Evolutionary conservation across 2,329 filamentous ascomycete species (phyloP), one percentile per base, ranked within the genome.

Genomic region (Phymatotrichopsis omnivora): DNA sequence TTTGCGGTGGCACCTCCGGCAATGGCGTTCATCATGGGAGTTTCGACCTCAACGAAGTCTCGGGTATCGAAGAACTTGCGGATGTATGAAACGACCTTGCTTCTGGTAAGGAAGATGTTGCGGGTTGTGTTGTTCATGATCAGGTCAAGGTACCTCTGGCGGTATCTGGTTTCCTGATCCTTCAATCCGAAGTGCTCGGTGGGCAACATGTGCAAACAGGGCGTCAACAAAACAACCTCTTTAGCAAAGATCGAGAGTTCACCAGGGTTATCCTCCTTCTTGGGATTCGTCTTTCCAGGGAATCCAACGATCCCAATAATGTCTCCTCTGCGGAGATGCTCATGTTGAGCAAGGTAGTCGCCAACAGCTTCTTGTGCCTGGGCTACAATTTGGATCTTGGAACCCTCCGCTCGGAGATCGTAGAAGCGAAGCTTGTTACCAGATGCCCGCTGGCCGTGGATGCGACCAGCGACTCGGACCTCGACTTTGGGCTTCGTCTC

Each of bases 1-100:
- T 83, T 86, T 48, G 91, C 91, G 1, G 91, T 96, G 25, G 91
- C 91, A 62, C 91, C 91, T 57, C 91, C 93, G 23, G 91, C 86
- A 62, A 94, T 93, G 60, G 83, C 76, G 64, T 94, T 93, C 75
- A 98, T 87, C 77, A 96, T 95, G 4, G 91, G 89, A 0, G 91
- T 98, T 68, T 96, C 85, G 20, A 96, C 87, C 64, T 95, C 87
- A 45, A 86, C 72, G 65, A 98, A 98, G 59, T 89, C 84, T 42
- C 81, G 75, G 57, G 80, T 75, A 60, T 95, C 84, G 58, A 98
- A 85, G 72, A 81, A 98, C 59, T 76, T 75, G 57, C 91, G 84
- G 56, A 98, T 82, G 63, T 85, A 95, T 51, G 76, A 78, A 62
- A 93, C 77, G 60, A 96, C 87, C 74, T 85, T 86, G 60, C 85